Percentiles rank a stretch among this genome's conserved stretches.
Conservation (phyloP, 2,329 filamentous ascomycete genomes). For the Rutstroemia sydowiana region DNA sequence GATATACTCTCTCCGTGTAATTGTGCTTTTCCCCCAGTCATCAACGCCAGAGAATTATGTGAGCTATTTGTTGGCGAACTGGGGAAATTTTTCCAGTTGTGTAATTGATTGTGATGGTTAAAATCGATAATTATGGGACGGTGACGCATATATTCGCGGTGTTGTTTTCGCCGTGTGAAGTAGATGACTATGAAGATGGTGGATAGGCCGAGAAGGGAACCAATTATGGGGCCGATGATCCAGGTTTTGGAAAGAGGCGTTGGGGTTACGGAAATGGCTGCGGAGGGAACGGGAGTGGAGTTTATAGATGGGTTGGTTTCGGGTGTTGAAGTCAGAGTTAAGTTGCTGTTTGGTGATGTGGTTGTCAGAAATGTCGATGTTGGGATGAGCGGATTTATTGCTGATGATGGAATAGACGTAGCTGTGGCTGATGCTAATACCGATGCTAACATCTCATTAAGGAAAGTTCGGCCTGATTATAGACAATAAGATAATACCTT, state of each 20-base stretch:
- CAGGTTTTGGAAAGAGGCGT: constrained; percentile 18
- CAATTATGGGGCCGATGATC: constrained; percentile 24
- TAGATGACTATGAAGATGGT: constrained; percentile 24
- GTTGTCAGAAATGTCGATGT: not conserved
- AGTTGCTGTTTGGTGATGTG: not conserved
- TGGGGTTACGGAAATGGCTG: too few relatives aligned
- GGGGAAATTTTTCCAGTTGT: constrained; percentile 7
- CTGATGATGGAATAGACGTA: not conserved
- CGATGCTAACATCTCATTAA: not conserved
- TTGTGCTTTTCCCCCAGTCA: constrained; percentile 14
- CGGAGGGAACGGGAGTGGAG: not conserved
- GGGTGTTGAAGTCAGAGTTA: not conserved
- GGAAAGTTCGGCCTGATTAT: not conserved
- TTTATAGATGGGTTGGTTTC: not conserved
- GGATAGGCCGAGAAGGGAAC: constrained; percentile 20
- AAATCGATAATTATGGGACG: not conserved
- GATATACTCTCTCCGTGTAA: constrained; percentile 18
- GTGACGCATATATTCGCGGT: not conserved
- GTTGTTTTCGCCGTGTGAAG: constrained; percentile 20
- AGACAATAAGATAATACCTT: not conserved
- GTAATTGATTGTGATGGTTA: too few relatives aligned
- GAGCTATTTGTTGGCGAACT: not conserved
- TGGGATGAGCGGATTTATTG: not conserved
- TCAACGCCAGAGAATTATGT: constrained; percentile 7
- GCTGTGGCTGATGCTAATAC: not conserved